A percentile compares a stretch with the other conserved stretches of the same genome.
Conservation (phyloP, 345 rosid species). For the Camelina laxa region DNA sequence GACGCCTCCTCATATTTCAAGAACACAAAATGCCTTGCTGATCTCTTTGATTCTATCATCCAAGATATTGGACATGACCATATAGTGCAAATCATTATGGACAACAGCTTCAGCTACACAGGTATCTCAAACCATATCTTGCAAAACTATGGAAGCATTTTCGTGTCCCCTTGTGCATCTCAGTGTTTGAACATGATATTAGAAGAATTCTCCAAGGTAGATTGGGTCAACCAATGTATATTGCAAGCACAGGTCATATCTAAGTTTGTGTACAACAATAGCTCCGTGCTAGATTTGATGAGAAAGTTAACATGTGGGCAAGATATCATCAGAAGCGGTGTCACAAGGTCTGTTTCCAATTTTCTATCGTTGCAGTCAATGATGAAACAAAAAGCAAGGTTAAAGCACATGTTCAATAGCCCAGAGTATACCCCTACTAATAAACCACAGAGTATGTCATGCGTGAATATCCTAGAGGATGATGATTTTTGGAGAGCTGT, state of each 20-base stretch:
- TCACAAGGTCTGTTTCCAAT: slow-evolving; percentile 72
- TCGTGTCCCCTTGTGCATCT: slow-evolving; percentile 89
- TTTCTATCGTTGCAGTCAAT: slow-evolving; percentile 75
- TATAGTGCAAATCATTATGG: slow-evolving; percentile 86
- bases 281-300: slow-evolving; percentile 73
- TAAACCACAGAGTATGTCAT: slow-evolving; percentile 67
- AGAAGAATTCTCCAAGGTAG: slow-evolving; percentile 87
- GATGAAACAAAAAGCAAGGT: slow-evolving; percentile 69
- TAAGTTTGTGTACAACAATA: slow-evolving; percentile 71
- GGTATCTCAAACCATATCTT: slow-evolving; percentile 74
- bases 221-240: slow-evolving; percentile 86
- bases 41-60: slow-evolving; percentile 77
- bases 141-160: slow-evolving; percentile 74
- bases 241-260: slow-evolving; percentile 72
- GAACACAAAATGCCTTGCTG: slow-evolving; percentile 73
- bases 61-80: slow-evolving; percentile 78
- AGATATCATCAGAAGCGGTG: slow-evolving; percentile 75
- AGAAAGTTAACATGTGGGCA: slow-evolving; percentile 73
- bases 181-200: slow-evolving; percentile 75
- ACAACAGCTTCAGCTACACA: slow-evolving; percentile 62
- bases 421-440: slow-evolving; percentile 61
- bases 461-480: slow-evolving; percentile 64
- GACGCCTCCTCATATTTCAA: slow-evolving; percentile 83
- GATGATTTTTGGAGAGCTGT: slow-evolving; percentile 82
- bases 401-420: slow-evolving; percentile 79